Conservation (phyloP, 305 asterid species). For the Fraxinus nigra region DNA sequence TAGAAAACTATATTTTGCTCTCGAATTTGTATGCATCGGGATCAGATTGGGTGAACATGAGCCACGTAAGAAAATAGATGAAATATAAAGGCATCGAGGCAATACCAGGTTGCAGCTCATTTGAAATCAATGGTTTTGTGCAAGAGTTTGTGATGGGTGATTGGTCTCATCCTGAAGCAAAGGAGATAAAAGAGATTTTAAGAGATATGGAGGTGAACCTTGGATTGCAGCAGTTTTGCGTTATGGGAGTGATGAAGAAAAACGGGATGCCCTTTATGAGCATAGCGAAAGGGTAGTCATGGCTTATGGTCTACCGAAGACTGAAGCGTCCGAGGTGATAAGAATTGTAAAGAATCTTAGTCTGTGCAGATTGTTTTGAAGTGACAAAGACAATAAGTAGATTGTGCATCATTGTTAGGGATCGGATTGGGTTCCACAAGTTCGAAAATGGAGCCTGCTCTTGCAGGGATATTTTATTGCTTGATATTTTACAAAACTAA, state of each 20-base stretch:
- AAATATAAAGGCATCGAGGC: conserved; percentile 53
- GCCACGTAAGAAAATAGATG: conserved; percentile 54
- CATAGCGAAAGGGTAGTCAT: conserved; percentile 48
- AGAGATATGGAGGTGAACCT: conserved; percentile 43
- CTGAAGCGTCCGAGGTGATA: conserved; percentile 25
- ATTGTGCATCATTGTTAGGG: conserved; percentile 30
- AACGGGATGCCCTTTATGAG: conserved; percentile 27
- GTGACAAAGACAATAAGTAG: conserved; percentile 26
- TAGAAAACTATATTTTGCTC: conserved; percentile 25
- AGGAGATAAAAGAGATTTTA: conserved; percentile 17
- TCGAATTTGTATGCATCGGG: conserved; percentile 44
- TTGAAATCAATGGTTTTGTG: conserved; percentile 57
- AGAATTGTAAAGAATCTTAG: conserved; percentile 30
- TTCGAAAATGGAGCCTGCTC: conserved; percentile 24
- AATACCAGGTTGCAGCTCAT: conserved; percentile 64
- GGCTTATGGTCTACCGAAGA: conserved; percentile 26
- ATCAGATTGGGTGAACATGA: conserved; percentile 61
- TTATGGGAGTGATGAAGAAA: conserved; percentile 25
- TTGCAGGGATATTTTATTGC: conserved; percentile 23
- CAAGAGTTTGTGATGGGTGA: conserved; percentile 53
- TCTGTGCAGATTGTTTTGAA: conserved; percentile 26
- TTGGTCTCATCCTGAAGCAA: conserved; percentile 18
- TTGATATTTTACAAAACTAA: neutral
- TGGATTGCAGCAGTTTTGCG: conserved; percentile 23
- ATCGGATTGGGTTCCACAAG: conserved; percentile 27